Base-by-base conservation (phyloP, 225 moss, liverwort and hornwort genomes). In the Physcomitrium patens region DNA sequence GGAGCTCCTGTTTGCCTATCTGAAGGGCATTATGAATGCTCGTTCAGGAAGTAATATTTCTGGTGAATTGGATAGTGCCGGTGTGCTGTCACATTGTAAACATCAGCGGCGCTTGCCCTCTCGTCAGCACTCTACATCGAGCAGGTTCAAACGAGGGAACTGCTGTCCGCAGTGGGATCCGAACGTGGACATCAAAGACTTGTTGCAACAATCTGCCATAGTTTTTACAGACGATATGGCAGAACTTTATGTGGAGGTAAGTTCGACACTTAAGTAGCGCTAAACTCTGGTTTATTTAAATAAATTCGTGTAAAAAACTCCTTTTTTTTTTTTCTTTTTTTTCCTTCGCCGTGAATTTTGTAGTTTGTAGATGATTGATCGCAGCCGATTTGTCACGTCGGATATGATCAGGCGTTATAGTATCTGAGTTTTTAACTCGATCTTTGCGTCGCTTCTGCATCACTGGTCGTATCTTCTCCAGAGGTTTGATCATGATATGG, bases 181-280 rank as follows among this genome's bases (percentile, higher is more conserved):
- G 68, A 77, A 91, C 62, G 83, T 89, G 69, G 67, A 87, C 65
- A 76, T 94, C 65, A 87, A 83, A 42, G 91, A 83, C 69, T 86
- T 93, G 69, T 65, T 95, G 60, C 84, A 84, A 65, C 93, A 86
- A 58, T 93, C 94, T 44, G 86, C 83, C 49, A 69, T 93, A 65
- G 78, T 86, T 68, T 87, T 94, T 48, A 91, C 93, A 31, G 82
- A 90, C 86, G 89, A 93, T 68, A 91, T 95, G 97, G 93, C 91
- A 45, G 97, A 99, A 74, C 87, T 91, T 48, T 99, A 91, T 86
- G 91, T 99, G 60, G 87, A 99, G 97, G 97, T 99, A 73, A 66
- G 51, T 65, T 43, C 51, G 69, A 53, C 73, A 65, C 52, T 19
- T 75, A 37, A 37, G 7, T 37, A 37, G 41, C 61, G 60, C 55